A percentile compares a stretch with the other conserved stretches of the same genome.
phyloP scores from a whole-genome alignment of 129 eudicot species.

The Chrysanthemum makinoi region DNA sequence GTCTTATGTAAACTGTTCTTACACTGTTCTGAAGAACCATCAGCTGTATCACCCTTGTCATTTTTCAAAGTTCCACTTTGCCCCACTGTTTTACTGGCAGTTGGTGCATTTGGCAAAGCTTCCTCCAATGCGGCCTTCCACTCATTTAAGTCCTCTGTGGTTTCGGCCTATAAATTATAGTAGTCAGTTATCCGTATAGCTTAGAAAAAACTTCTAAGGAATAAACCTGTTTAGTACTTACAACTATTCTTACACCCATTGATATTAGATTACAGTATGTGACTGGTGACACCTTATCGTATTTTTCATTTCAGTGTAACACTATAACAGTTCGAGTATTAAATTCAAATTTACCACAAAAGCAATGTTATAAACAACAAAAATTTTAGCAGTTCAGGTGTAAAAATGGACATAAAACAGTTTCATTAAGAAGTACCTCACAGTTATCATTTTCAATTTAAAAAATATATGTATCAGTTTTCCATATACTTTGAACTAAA shows the following conservation, averaged over 20 bases:
- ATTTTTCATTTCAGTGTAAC: constrained; percentile 18
- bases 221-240: not conserved
- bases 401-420: not conserved
- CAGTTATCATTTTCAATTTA: constrained; percentile 13
- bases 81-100: constrained; percentile 46
- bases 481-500: not conserved
- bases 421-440: not conserved
- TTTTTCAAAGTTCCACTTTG: constrained; percentile 55
- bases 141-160: constrained; percentile 70
- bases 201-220: not conserved
- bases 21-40: constrained; percentile 65
- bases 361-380: too few species aligned
- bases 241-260: not conserved
- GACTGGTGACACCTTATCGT: not conserved
- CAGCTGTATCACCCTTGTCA: constrained; percentile 56
- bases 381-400: not conserved
- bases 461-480: not conserved
- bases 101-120: constrained; percentile 85
- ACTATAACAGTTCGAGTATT: not conserved
- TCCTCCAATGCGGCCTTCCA: constrained; percentile 93
- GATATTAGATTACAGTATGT: constrained; percentile 14
- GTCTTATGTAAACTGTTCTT: constrained; percentile 19
- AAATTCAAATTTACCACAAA: too few species aligned
- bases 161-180: constrained; percentile 72
- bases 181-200: not conserved